Conservation (phyloP, 805 yeast species). For the Candida ascalaphidarum region DNA sequence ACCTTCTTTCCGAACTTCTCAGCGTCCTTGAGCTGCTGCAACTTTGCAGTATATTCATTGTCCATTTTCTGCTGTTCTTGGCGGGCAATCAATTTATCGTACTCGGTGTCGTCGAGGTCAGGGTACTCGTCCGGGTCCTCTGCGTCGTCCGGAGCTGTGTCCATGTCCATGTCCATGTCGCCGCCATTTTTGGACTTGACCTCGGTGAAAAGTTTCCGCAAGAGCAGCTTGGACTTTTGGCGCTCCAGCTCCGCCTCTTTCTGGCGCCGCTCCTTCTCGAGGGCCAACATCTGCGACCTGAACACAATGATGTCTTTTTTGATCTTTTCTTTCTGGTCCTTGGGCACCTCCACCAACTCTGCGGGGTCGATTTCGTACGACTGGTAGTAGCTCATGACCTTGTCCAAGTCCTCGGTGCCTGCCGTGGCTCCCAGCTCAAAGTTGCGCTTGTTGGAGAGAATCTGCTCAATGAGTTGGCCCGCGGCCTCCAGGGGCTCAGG, state of each 20-base stretch:
- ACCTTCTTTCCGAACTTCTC: slow-evolving; percentile 11
- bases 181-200: slow-evolving; percentile 16
- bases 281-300: slow-evolving; percentile 43
- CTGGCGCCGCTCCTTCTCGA: slow-evolving; percentile 44
- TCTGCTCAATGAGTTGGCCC: slow-evolving; percentile 1
- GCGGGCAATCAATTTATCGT: slow-evolving; percentile 17
- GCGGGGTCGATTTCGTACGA: slow-evolving; percentile 47
- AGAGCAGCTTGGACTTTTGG: slow-evolving; percentile 36
- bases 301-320: slow-evolving; percentile 47
- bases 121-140: slow-evolving; percentile 11
- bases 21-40: slow-evolving; percentile 5
- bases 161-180: slow-evolving; percentile 1
- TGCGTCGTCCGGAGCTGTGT: slow-evolving; percentile 1
- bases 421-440: slow-evolving; percentile 10
- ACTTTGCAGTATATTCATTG: slow-evolving; percentile 7
- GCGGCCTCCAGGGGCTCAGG: no score
- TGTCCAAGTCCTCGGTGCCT: slow-evolving; percentile 28
- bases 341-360: slow-evolving; percentile 52
- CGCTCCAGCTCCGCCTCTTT: slow-evolving; percentile 41
- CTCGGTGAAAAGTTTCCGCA: slow-evolving; percentile 38
- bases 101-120: slow-evolving; percentile 11
- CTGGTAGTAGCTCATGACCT: slow-evolving; percentile 24
- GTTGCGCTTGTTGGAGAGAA: slow-evolving; percentile 12
- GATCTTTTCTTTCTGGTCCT: slow-evolving; percentile 42
- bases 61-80: slow-evolving; percentile 18